phyloP scores from a whole-genome alignment of 176 grass and related monocot genomes.

The Aegilops sharonensis region DNA sequence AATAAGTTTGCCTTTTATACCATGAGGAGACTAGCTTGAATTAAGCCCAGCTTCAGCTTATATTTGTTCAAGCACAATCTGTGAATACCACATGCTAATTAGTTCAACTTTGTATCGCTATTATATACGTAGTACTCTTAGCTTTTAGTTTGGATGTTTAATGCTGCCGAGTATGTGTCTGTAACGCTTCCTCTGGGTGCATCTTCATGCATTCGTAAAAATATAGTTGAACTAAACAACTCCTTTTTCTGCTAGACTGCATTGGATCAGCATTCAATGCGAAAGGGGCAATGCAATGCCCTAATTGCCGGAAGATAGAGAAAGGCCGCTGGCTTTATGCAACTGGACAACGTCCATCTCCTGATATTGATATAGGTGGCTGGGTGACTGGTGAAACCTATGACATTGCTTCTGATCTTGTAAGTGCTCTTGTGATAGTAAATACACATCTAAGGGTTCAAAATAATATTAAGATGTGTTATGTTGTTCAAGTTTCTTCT shows the following conservation, averaged over 20 bases:
- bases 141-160: not conserved
- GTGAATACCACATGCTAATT: not conserved
- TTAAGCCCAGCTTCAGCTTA: slow-evolving; percentile 1
- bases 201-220: not conserved
- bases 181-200: not conserved
- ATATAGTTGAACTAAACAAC: slow-evolving; percentile 23
- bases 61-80: not conserved
- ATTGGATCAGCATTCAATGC: slow-evolving; percentile 99
- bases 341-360: slow-evolving; percentile 55
- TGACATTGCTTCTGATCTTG: slow-evolving; percentile 73
- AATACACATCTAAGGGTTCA: slow-evolving; percentile 14
- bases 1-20: slow-evolving; percentile 12
- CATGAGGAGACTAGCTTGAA: slow-evolving; percentile 9
- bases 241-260: slow-evolving; percentile 65
- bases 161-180: slow-evolving; percentile 5
- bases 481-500: slow-evolving; percentile 6
- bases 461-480: not conserved
- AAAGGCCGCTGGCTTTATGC: slow-evolving; percentile 87
- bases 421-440: slow-evolving; percentile 42
- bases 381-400: slow-evolving; percentile 78
- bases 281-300: slow-evolving; percentile 92
- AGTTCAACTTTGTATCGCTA: not conserved
- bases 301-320: slow-evolving; percentile 88
- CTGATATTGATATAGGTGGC: slow-evolving; percentile 75
- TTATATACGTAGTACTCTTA: not conserved